Evolutionary conservation across 805 yeast genomes (phyloP).

Genomic region (Metschnikowia dekortorum): DNA sequence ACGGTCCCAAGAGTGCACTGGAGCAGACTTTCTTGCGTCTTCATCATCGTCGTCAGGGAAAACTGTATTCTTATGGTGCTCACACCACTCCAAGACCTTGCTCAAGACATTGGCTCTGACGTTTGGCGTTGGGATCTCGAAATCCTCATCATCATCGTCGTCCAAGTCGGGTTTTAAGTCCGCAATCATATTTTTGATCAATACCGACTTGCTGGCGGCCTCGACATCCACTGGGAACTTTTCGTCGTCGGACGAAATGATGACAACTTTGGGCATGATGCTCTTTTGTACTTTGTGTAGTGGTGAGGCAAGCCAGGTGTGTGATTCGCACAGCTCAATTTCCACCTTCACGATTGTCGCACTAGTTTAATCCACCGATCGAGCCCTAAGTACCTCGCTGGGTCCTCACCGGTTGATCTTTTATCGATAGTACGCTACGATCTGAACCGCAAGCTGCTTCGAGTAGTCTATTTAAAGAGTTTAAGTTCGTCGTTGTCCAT

Average conservation of each 20-base stretch:
- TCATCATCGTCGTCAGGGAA: conserved; percentile 79
- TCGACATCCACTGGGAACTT: conserved; percentile 69
- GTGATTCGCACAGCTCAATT: background rate
- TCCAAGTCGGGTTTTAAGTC: conserved; percentile 62
- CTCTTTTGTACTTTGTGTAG: background rate
- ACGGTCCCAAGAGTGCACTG: conserved; percentile 94
- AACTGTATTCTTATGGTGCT: conserved; percentile 78
- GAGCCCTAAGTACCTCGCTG: background rate
- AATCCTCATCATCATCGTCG: conserved; percentile 49
- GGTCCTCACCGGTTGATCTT: too few relatives aligned
- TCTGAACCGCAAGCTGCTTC: background rate
- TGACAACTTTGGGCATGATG: conserved; percentile 40
- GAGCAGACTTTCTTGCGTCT: conserved; percentile 81
- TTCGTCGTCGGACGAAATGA: conserved; percentile 80
- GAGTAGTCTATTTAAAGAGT: background rate
- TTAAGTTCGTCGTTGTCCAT: background rate
- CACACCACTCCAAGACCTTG: conserved; percentile 95
- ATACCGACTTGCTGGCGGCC: conserved; percentile 81
- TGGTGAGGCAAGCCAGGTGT: background rate
- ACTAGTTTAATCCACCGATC: background rate
- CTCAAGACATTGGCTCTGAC: conserved; percentile 82
- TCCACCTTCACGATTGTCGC: conserved; percentile 1
- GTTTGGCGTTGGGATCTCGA: conserved; percentile 84
- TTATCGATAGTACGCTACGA: background rate
- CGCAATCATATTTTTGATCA: conserved; percentile 81